Percentiles rank a stretch among this genome's conserved stretches.
These are phyloP conservation scores for Iris pallida DNA, from an alignment of 116 monocot genomes.

Conservation along the genomic window DNA sequence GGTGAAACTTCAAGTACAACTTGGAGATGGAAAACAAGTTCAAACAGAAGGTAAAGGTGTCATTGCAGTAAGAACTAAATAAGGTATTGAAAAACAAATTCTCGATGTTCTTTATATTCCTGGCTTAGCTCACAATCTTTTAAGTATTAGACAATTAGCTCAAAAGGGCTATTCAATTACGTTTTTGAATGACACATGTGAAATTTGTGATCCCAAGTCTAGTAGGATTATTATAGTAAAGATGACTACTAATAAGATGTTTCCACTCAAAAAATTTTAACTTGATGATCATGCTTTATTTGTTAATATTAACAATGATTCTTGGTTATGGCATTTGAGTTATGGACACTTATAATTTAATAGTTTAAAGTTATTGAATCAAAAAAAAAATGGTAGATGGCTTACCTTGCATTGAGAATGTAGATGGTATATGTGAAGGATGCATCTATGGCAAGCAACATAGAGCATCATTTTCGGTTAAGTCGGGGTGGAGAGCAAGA, in stretches of 20 bases:
- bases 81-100: too few relatives aligned
- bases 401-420: too few relatives aligned
- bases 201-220: not conserved
- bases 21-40: too few relatives aligned
- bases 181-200: not conserved
- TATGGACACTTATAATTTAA: not conserved
- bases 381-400: too few relatives aligned
- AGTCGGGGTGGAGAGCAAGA: too few relatives aligned
- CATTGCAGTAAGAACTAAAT: too few relatives aligned
- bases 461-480: too few relatives aligned
- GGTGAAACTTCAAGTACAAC: too few relatives aligned
- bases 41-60: too few relatives aligned
- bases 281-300: not conserved
- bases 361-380: too few relatives aligned
- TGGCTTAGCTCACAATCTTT: not conserved
- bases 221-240: not conserved
- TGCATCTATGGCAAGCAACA: too few relatives aligned
- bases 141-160: not conserved
- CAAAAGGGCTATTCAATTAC: not conserved
- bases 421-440: too few relatives aligned
- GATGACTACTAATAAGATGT: not conserved
- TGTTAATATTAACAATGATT: not conserved
- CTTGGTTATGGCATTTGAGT: not conserved
- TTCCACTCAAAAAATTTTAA: not conserved
- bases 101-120: not conserved